These are phyloP conservation scores for Ramalina intermedia DNA, from an alignment of 495 filamentous ascomycete species.

Conservation along the genomic window DNA sequence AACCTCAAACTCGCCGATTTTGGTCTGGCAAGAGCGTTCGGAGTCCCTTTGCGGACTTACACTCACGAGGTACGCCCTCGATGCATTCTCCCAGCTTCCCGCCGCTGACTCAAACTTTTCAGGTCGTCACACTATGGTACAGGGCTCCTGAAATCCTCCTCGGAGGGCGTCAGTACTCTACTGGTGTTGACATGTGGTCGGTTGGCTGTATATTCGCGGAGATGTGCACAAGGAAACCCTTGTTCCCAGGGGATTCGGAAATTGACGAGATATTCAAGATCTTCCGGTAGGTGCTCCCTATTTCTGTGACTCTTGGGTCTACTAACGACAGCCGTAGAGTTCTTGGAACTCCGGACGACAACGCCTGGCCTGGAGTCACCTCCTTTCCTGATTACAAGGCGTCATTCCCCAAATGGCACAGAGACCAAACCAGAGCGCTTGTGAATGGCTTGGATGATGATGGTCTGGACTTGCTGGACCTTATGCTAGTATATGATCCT, in stretches of 20 bases:
- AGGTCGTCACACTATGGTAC: slow-evolving; percentile 98
- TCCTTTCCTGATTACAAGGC: slow-evolving; percentile 96
- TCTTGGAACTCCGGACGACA: slow-evolving; percentile 81
- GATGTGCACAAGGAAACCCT: slow-evolving; percentile 96
- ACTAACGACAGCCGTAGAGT: slow-evolving; percentile 38
- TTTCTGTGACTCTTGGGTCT: background rate
- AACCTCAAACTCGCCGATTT: slow-evolving; percentile 98
- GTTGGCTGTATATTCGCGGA: slow-evolving; percentile 98
- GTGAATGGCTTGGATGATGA: slow-evolving; percentile 52
- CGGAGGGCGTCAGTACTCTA: slow-evolving; percentile 93
- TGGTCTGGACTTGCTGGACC: slow-evolving; percentile 80
- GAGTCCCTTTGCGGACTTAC: slow-evolving; percentile 89
- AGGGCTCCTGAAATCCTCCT: slow-evolving; percentile 95
- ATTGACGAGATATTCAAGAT: slow-evolving; percentile 99
- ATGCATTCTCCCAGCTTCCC: background rate
- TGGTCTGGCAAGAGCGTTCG: slow-evolving; percentile 88
- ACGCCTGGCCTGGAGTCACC: slow-evolving; percentile 88
- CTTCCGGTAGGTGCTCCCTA: slow-evolving; percentile 52
- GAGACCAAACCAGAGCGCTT: slow-evolving; percentile 45
- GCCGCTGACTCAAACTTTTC: background rate
- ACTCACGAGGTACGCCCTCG: slow-evolving; percentile 64
- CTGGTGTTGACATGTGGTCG: slow-evolving; percentile 99
- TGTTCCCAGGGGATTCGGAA: slow-evolving; percentile 96
- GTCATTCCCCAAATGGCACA: slow-evolving; percentile 90
- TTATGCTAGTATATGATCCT: slow-evolving; percentile 86